Percentiles rank a stretch among this genome's conserved stretches.
Evolutionary conservation across 495 filamentous ascomycete species (phyloP).

Genomic region (Thermothielavioides terrestris): DNA sequence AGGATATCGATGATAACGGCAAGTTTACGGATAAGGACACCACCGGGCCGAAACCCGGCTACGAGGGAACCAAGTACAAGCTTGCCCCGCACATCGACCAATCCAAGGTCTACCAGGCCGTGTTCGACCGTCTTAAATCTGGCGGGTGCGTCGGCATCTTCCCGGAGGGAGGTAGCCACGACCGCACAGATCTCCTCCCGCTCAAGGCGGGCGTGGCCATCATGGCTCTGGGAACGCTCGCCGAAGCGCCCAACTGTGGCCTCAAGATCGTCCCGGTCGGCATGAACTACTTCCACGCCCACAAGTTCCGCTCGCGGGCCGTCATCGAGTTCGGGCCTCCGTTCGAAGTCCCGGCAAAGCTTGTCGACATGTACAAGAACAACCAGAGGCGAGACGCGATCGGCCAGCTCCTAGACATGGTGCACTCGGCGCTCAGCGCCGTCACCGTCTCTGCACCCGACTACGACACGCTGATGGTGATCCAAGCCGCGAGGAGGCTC

Average conservation of each 20-base stretch:
- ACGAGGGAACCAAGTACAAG: slow-evolving; percentile 75
- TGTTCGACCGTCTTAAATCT: slow-evolving; percentile 68
- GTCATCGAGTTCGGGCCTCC: slow-evolving; percentile 93
- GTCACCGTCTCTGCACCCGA: slow-evolving; percentile 93
- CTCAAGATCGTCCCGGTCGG: slow-evolving; percentile 98
- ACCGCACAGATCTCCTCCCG: slow-evolving; percentile 85
- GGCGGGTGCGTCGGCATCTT: slow-evolving; percentile 96
- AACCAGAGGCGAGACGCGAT: slow-evolving; percentile 81
- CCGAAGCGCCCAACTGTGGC: slow-evolving; percentile 81
- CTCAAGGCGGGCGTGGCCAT: slow-evolving; percentile 97
- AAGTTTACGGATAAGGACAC: slow-evolving; percentile 38
- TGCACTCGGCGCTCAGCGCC: slow-evolving; percentile 73
- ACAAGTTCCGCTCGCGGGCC: slow-evolving; percentile 95
- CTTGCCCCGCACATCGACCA: slow-evolving; percentile 92
- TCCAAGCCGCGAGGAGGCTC: slow-evolving; percentile 86
- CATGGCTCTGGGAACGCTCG: slow-evolving; percentile 91
- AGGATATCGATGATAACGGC: slow-evolving; percentile 56
- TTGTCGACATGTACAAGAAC: slow-evolving; percentile 77
- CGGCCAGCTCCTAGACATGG: slow-evolving; percentile 67
- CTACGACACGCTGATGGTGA: slow-evolving; percentile 96
- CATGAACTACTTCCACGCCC: slow-evolving; percentile 99
- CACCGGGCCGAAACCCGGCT: slow-evolving; percentile 48
- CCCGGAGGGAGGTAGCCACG: slow-evolving; percentile 95
- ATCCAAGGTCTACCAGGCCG: slow-evolving; percentile 83
- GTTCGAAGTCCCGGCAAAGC: slow-evolving; percentile 67